Evolutionary conservation across 2,329 filamentous ascomycete species (phyloP), one percentile per base, ranked within the genome.

Genomic region (Ophiostoma populinum): DNA sequence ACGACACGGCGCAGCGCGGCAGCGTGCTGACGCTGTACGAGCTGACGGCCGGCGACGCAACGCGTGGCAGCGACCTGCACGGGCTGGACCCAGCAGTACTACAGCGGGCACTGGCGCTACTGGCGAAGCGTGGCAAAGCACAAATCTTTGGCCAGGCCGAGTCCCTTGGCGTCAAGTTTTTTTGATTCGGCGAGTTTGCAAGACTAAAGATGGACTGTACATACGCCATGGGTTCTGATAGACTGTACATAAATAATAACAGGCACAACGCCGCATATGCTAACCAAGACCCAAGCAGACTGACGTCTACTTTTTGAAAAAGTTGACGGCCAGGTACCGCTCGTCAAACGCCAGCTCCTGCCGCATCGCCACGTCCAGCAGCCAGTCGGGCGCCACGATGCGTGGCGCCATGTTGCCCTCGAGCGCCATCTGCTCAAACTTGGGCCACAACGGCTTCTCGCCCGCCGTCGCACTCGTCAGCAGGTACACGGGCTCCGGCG

Each of bases 131-230:
- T 42, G 85, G 85, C 46, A 92, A 80, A 58, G 87, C 86, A 11
- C 87, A 95, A 55, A 74, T 95, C 18, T 95, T 98, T 58, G 87
- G 87, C 22, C 70, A 73, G 36, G 85, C 87, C 48, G 83, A 87
- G 51, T 80, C 81, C 41, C 73, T 80, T 49, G 90, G 90, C 48
- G 83, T 95, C 44, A 98, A 98, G 61, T 95, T 98, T 61, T 95
- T 95, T 53, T 94, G 34, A 24, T 5, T 6, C 8, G 19, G 19
- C 7, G 4, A 10, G 5, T 8, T 17, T 4, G 7, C 25, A 6
- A 19, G 18, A 29, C n/a, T n/a, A n/a, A n/a, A n/a, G n/a, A n/a
- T n/a, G n/a, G n/a, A n/a, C n/a, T n/a, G n/a, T n/a, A n/a, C n/a
- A n/a, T n/a, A 25, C 31, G 31, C 31, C 31, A 9, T n/a, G n/a